Base-by-base conservation (phyloP, 306 rosid species). In the Canavalia ensiformis region DNA sequence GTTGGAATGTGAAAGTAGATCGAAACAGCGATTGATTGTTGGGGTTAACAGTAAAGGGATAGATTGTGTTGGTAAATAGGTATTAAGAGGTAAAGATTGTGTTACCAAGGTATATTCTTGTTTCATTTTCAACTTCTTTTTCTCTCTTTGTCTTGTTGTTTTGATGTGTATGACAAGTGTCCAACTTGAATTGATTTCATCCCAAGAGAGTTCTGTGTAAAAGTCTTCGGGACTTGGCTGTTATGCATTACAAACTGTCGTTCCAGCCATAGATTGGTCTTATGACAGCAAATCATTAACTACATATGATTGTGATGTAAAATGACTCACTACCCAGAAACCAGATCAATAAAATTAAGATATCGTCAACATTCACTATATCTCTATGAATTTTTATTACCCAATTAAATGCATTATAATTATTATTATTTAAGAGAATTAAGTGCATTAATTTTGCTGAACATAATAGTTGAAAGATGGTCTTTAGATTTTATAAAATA, bases 271-370 rank as follows among this genome's bases (percentile, higher is more conserved):
- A 58, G 6, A 30, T 82, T 78, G 74, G 37, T 78, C 84, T 51
- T 51, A 29, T 86, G 76, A 82, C 86, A 86, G 34, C 76, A 82
- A 72, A 77, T 73, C 75, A 37, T 72, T 58, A 72, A 73, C 66
- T 11, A 49, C 13, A 63, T 7, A 8, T 68, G 76, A 78, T 34
- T 42, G 76, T 67, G 76, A 82, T 67, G 25, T 67, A 44, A 67
- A 67, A 7, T 67, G 55, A 28, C 18, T 18, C 25, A 18, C 25
- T 18, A 18, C 25, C 25, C 25, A 18, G 25, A 18, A 18, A 18
- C 25, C 25, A 18, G 25, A 18, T 18, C 25, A 18, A 18, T 18
- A 18, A 18, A 42, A 47, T 8, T 42, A 39, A 73, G 2, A 5
- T 29, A 29, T 58, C 10, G 42, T 54, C 6, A 47, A 47, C 30